These are phyloP conservation scores for Gautieria morchelliformis DNA, from an alignment of 768 basidiomycete genomes.

Conservation along the genomic window DNA sequence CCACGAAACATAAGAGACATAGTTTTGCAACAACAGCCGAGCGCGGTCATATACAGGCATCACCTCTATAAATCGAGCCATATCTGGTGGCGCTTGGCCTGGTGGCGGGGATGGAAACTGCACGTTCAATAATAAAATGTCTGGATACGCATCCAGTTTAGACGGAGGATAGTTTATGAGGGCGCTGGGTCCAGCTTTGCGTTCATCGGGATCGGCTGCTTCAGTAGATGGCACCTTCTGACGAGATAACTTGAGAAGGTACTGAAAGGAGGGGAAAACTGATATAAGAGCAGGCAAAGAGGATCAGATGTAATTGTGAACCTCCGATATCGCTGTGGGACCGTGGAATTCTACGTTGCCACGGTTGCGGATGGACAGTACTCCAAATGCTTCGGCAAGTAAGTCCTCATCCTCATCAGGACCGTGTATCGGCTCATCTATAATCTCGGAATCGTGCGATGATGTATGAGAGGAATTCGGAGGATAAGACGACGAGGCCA, in stretches of 20 bases:
- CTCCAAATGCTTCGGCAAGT: not conserved
- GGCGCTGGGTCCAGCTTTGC: too few relatives aligned
- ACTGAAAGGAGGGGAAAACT: not conserved
- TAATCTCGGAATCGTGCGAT: not conserved
- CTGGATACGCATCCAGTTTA: too few relatives aligned
- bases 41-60: not conserved
- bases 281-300: not conserved
- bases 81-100: not conserved
- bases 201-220: too few relatives aligned
- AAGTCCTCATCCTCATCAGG: not conserved
- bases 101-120: not conserved
- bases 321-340: not conserved
- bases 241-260: not conserved
- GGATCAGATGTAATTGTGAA: not conserved
- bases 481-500: not conserved
- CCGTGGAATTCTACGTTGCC: not conserved
- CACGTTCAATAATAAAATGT: not conserved
- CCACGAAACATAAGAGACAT: not conserved
- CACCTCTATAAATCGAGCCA: not conserved
- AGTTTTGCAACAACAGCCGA: not conserved
- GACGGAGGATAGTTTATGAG: too few relatives aligned
- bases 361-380: not conserved
- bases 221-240: not conserved
- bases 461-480: not conserved
- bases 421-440: not conserved